A percentile compares a stretch with the other conserved stretches of the same genome.
phyloP scores from a whole-genome alignment of 495 filamentous ascomycete species.

The Hyaloscypha variabilis region DNA sequence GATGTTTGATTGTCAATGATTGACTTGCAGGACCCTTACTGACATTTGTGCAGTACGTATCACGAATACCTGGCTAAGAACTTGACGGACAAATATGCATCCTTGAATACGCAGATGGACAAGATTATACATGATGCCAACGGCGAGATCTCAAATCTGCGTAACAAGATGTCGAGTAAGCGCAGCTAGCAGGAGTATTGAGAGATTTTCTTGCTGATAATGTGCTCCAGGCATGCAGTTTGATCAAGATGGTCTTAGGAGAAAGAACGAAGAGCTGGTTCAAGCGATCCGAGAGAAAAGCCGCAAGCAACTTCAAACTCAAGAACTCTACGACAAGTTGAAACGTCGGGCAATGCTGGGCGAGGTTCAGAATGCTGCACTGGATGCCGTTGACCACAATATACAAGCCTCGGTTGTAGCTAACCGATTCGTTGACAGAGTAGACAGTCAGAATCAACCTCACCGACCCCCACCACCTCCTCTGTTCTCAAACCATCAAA shows the following conservation, averaged over 20 bases:
- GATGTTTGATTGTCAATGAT: constrained; percentile 57
- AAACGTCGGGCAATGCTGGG: constrained; percentile 73
- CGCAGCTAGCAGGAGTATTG: background rate
- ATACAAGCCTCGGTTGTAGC: constrained; percentile 39
- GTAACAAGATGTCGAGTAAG: constrained; percentile 49
- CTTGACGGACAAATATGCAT: constrained; percentile 73
- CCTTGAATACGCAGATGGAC: constrained; percentile 72
- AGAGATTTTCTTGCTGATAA: constrained; percentile 4
- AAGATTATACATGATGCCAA: constrained; percentile 84
- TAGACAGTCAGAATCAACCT: constrained; percentile 19
- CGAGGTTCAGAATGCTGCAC: constrained; percentile 71
- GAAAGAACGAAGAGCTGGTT: constrained; percentile 76
- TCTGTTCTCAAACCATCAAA: constrained; percentile 16
- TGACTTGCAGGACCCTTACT: constrained; percentile 14
- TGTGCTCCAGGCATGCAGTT: constrained; percentile 60
- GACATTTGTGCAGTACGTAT: constrained; percentile 60
- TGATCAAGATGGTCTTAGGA: constrained; percentile 66
- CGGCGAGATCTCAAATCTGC: constrained; percentile 69
- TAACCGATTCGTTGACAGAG: constrained; percentile 27
- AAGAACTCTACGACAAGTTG: constrained; percentile 82
- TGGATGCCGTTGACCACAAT: constrained; percentile 63
- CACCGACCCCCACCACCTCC: constrained; percentile 16
- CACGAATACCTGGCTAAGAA: constrained; percentile 76
- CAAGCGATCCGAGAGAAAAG: constrained; percentile 73
- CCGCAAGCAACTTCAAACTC: constrained; percentile 73